Conservation (phyloP, 2,329 filamentous ascomycete genomes). For the Chrysoporthe deuterocubensis region DNA sequence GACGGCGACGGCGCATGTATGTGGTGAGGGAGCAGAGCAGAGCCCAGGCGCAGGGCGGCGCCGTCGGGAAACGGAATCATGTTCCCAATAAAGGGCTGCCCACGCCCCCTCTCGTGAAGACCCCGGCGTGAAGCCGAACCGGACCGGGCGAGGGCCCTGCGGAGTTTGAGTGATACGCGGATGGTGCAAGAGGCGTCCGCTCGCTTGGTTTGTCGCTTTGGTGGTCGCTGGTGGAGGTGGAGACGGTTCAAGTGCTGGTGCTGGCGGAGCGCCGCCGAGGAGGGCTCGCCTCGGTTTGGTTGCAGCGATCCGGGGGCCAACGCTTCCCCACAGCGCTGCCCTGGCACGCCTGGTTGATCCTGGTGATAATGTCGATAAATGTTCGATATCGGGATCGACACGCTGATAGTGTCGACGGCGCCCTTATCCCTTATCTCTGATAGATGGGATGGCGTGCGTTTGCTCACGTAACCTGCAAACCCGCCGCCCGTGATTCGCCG, state of each 20-base stretch:
- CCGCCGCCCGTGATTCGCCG: too few relatives aligned
- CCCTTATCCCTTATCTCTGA: slow-evolving; percentile 22
- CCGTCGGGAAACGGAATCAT: slow-evolving; percentile 10
- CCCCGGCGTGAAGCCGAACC: slow-evolving; percentile 20
- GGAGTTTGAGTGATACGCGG: slow-evolving; percentile 24
- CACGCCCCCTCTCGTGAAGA: neutral
- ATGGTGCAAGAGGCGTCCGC: neutral
- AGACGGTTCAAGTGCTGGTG: neutral
- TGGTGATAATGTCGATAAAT: too few relatives aligned
- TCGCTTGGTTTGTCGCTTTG: too few relatives aligned
- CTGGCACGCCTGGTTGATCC: too few relatives aligned
- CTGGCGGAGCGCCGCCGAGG: slow-evolving; percentile 19
- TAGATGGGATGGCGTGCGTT: slow-evolving; percentile 1
- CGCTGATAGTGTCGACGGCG: slow-evolving; percentile 9
- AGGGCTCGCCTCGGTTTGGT: slow-evolving; percentile 11
- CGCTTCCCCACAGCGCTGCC: slow-evolving; percentile 15
- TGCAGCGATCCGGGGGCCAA: neutral
- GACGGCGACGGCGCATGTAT: too few relatives aligned
- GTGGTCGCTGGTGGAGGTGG: slow-evolving; percentile 16
- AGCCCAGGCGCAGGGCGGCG: too few relatives aligned
- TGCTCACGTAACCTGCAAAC: slow-evolving; percentile 27
- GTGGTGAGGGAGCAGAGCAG: too few relatives aligned
- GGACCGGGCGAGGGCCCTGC: slow-evolving; percentile 23
- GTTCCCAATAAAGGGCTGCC: slow-evolving; percentile 23
- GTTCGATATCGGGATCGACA: slow-evolving; percentile 26